phyloP scores from a whole-genome alignment of 345 rosid species.

The Arabidopsis thaliana region TAIR10.1 NC_003074.8:9287501-9288000 shows the following conservation, averaged over 20 bases:
- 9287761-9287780: slow-evolving; percentile 82
- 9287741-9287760: slow-evolving; percentile 82
- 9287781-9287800: slow-evolving; percentile 76
- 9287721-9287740: slow-evolving; percentile 76
- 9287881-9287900: slow-evolving; percentile 61
- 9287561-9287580: slow-evolving; percentile 37
- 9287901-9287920: slow-evolving; percentile 91
- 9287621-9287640: slow-evolving; percentile 62
- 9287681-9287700: slow-evolving; percentile 91
- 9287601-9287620: slow-evolving; percentile 65
- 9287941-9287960: slow-evolving; percentile 38
- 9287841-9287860: slow-evolving; percentile 53
- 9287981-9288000: slow-evolving; percentile 46
- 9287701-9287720: slow-evolving; percentile 80
- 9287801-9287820: slow-evolving; percentile 73
- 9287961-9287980: slow-evolving; percentile 87
- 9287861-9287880: slow-evolving; percentile 67
- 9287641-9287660: slow-evolving; percentile 44
- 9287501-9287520: slow-evolving; percentile 58
- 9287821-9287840: slow-evolving; percentile 66
- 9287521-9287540: slow-evolving; percentile 57
- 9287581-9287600: slow-evolving; percentile 71
- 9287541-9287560: slow-evolving; percentile 39
- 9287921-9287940: slow-evolving; percentile 43
- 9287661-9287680: slow-evolving; percentile 61